Evolutionary conservation across 176 grass and related monocot genomes (phyloP).

Genomic region (Poa pratensis): DNA sequence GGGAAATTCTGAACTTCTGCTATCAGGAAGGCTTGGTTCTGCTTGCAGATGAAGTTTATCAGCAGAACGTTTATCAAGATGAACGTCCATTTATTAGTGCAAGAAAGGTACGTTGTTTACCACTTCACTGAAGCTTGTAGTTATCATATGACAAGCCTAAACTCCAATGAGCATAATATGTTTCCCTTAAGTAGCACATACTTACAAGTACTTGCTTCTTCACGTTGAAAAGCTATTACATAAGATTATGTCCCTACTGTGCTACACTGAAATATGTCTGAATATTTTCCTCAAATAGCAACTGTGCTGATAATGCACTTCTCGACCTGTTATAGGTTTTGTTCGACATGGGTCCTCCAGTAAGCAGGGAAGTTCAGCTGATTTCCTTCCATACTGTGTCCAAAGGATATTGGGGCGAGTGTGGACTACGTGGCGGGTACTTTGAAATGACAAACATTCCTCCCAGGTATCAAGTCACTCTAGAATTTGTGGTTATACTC

Average conservation of each 20-base stretch:
- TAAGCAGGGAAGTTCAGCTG: slow-evolving; percentile 88
- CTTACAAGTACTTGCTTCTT: slow-evolving; percentile 9
- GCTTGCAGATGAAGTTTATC: slow-evolving; percentile 99
- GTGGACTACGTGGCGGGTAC: slow-evolving; percentile 98
- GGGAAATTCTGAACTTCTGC: slow-evolving; percentile 82
- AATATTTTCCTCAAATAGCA: slow-evolving; percentile 24
- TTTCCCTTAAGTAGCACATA: slow-evolving; percentile 27
- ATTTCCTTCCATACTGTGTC: slow-evolving; percentile 98
- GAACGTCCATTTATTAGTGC: slow-evolving; percentile 92
- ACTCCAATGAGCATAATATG: background rate
- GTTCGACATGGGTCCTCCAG: slow-evolving; percentile 79
- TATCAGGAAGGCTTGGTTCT: slow-evolving; percentile 84
- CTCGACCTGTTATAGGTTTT: slow-evolving; percentile 66
- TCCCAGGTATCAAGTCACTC: slow-evolving; percentile 59
- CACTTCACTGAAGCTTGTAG: slow-evolving; percentile 10
- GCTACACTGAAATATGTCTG: slow-evolving; percentile 9
- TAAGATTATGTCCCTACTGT: slow-evolving; percentile 13
- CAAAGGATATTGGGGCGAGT: slow-evolving; percentile 99
- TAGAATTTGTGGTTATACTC: slow-evolving; percentile 33
- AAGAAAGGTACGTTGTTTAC: slow-evolving; percentile 65
- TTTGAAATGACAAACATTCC: slow-evolving; percentile 99
- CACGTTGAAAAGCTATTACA: background rate
- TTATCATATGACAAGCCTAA: slow-evolving; percentile 36
- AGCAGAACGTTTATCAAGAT: slow-evolving; percentile 97
- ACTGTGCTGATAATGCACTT: slow-evolving; percentile 28